Evolutionary conservation across 129 eudicot species (phyloP), one percentile per base, ranked within the genome.

Genomic region (Ambrosia artemisiifolia): DNA sequence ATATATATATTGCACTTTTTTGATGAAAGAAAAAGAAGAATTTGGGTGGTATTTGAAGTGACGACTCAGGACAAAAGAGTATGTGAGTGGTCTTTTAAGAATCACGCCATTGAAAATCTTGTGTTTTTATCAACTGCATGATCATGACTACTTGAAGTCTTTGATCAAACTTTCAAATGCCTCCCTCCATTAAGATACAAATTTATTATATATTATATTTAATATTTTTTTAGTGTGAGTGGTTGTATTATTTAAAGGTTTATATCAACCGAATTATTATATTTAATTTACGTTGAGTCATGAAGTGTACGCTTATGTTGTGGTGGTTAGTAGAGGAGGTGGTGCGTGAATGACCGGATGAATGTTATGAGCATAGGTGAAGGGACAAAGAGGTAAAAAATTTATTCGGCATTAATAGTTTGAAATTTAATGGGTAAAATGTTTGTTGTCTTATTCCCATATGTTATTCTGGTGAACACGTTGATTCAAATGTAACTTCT

Each of bases 21-120:
- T 69, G 75, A 61, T 77, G 64, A 75, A 60, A 60, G 81, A 55
- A 71, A 75, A 78, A 78, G 82, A 55, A 17, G 67, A 67, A 76
- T 28, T 56, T 67, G 74, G 74, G 80, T 75, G 77, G 65, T 42
- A 51, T 71, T 69, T 63, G 76, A 64, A 51, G 50, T 70, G 77
- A 70, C 76, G 35, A 78, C 71, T 78, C 28, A 24, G 28, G 82
- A 63, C 30, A 78, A 78, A 5, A 11, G 70, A 55, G 28, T 30
- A 48, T 10, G 47, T 19, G 16, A 33, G 68, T 44, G 51, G 59
- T 17, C 82, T 78, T 78, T 78, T 78, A 42, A 78, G 77, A 55
- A 44, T 78, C 82, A 78, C 77, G 77, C 82, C 72, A 70, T 71
- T 63, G 42, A 47, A 53, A 28, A 56, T 33, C 68, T 59, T 68